Percentiles rank a stretch among this genome's conserved stretches.
Evolutionary conservation across 805 yeast species (phyloP).

Genomic region (Candida odintsovae): DNA sequence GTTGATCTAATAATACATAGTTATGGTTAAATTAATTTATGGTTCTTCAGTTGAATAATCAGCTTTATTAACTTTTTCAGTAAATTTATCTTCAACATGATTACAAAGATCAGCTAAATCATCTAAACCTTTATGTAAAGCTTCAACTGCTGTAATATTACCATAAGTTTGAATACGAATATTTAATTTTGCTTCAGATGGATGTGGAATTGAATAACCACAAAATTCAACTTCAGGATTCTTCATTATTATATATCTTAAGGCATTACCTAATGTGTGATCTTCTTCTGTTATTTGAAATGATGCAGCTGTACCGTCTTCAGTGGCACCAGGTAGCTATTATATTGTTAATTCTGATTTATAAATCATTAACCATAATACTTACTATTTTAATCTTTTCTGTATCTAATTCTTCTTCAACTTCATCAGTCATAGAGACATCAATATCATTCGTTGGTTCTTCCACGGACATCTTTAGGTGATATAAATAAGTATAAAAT

Average conservation of each 20-base stretch:
- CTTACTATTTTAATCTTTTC: constrained; percentile 21
- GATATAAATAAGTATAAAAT: too few species aligned
- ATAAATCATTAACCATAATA: background rate
- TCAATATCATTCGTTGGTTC: constrained; percentile 20
- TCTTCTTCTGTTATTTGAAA: constrained; percentile 92
- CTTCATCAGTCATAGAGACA: constrained; percentile 23
- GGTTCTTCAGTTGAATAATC: constrained; percentile 45
- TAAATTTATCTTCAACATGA: constrained; percentile 74
- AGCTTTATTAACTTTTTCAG: constrained; percentile 58
- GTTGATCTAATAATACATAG: too few species aligned
- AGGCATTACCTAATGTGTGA: constrained; percentile 92
- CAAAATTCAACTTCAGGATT: constrained; percentile 98
- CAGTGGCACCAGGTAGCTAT: constrained; percentile 75
- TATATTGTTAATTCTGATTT: background rate
- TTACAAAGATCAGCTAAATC: constrained; percentile 79
- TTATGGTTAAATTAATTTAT: constrained; percentile 14
- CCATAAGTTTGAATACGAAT: constrained; percentile 93
- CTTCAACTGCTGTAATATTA: constrained; percentile 80
- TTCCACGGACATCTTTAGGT: constrained; percentile 18
- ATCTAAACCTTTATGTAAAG: constrained; percentile 84
- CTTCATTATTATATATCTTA: constrained; percentile 92
- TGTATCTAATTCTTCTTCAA: constrained; percentile 20
- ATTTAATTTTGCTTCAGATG: constrained; percentile 86
- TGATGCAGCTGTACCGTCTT: constrained; percentile 92
- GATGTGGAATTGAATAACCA: constrained; percentile 98